phyloP scores from a whole-genome alignment of 1,139 yeast species.

The Saccharomyces hybrid region DNA sequence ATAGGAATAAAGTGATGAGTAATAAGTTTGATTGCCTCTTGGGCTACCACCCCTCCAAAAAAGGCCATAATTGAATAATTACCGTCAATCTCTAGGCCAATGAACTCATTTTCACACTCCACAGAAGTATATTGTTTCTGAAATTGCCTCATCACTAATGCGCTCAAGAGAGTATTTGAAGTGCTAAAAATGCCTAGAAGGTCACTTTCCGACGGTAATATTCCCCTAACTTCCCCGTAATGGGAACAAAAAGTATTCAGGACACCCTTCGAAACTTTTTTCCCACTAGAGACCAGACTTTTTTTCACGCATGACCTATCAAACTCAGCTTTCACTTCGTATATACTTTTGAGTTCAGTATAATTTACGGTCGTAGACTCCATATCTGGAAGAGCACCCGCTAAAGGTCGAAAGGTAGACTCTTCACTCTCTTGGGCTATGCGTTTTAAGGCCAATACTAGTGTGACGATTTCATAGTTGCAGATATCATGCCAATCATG shows the following conservation, averaged over 20 bases:
- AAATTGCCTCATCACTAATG: not conserved
- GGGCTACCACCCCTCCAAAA: slow-evolving; percentile 76
- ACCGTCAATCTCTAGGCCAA: not conserved
- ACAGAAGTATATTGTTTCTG: not conserved
- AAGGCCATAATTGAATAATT: slow-evolving; percentile 35
- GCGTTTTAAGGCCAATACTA: slow-evolving; percentile 46
- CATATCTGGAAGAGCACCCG: slow-evolving; percentile 86
- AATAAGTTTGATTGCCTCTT: slow-evolving; percentile 60
- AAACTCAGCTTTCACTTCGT: slow-evolving; percentile 45
- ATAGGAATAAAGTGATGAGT: slow-evolving; percentile 71
- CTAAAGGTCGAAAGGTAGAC: slow-evolving; percentile 30
- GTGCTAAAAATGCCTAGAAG: not conserved
- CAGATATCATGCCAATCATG: slow-evolving; percentile 7
- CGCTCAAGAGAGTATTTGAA: not conserved
- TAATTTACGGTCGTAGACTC: slow-evolving; percentile 65
- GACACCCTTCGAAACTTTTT: not conserved
- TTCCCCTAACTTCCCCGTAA: not conserved
- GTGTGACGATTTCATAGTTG: slow-evolving; percentile 50
- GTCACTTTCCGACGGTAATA: slow-evolving; percentile 3
- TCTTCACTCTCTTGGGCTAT: slow-evolving; percentile 39
- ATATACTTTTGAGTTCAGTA: slow-evolving; percentile 50
- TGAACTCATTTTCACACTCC: not conserved
- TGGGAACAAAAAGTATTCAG: not conserved
- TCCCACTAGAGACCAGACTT: slow-evolving; percentile 26
- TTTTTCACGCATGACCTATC: slow-evolving; percentile 43